Evolutionary conservation across 2,329 filamentous ascomycete genomes (phyloP).

Genomic region (Fragosphaeria purpurea): DNA sequence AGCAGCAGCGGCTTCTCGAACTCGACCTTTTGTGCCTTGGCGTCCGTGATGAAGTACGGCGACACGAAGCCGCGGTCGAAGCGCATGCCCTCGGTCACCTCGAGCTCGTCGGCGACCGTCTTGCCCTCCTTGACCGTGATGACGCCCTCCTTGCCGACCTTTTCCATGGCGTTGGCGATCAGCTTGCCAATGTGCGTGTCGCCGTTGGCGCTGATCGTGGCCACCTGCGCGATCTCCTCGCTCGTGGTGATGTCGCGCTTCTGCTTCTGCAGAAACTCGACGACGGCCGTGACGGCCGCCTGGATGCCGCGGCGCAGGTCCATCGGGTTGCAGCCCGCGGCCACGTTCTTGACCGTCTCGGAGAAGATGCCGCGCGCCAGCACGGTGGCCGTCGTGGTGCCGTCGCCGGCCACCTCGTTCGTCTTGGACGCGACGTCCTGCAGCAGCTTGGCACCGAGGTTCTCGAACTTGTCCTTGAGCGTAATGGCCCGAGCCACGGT

Average conservation of each 20-base stretch:
- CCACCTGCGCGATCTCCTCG: slow-evolving; percentile 94
- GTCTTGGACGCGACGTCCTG: slow-evolving; percentile 99
- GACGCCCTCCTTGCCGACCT: slow-evolving; percentile 99
- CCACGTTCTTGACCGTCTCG: slow-evolving; percentile 99
- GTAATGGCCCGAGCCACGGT: slow-evolving; percentile 82
- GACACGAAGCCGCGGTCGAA: slow-evolving; percentile 99
- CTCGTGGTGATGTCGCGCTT: slow-evolving; percentile 98
- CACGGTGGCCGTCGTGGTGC: slow-evolving; percentile 95
- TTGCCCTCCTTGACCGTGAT: slow-evolving; percentile 99
- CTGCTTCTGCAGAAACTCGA: slow-evolving; percentile 89
- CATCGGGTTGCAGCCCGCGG: slow-evolving; percentile 99
- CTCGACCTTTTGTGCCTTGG: slow-evolving; percentile 98
- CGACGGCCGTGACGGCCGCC: slow-evolving; percentile 87
- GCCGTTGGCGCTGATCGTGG: slow-evolving; percentile 96
- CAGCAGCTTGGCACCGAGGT: slow-evolving; percentile 90
- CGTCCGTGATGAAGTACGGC: slow-evolving; percentile 99
- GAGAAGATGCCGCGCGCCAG: slow-evolving; percentile 97
- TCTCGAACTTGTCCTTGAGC: slow-evolving; percentile 99
- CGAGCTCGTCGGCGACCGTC: slow-evolving; percentile 94
- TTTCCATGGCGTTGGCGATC: slow-evolving; percentile 98
- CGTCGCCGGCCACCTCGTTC: slow-evolving; percentile 97
- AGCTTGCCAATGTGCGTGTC: slow-evolving; percentile 91
- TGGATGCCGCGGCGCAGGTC: slow-evolving; percentile 95
- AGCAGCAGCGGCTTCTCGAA: slow-evolving; percentile 99
- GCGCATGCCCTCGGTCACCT: slow-evolving; percentile 99